Conservation (phyloP, 2,329 filamentous ascomycete genomes). For the Tolypocladium sp. region DNA sequence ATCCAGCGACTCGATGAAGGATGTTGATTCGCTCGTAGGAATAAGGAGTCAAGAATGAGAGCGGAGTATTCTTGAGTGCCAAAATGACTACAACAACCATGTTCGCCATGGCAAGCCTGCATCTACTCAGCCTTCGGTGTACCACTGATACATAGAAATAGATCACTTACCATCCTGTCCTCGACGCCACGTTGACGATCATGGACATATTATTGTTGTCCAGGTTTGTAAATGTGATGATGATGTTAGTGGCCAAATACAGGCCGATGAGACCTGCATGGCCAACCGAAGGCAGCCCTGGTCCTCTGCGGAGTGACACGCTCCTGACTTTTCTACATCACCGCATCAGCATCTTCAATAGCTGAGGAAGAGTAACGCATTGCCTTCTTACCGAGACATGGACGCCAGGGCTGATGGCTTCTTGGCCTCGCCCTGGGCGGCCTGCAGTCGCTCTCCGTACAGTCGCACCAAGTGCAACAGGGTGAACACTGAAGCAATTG, state of each 20-base stretch:
- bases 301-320: conserved; percentile 14
- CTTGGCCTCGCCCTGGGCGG: background rate
- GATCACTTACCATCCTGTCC: conserved; percentile 26
- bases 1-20: conserved; percentile 45
- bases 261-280: conserved; percentile 18
- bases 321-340: conserved; percentile 16
- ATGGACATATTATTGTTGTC: conserved; percentile 18
- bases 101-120: conserved; percentile 34
- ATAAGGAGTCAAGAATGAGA: conserved; percentile 41
- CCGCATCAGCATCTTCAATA: background rate
- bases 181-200: conserved; percentile 24
- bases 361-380: background rate
- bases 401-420: background rate
- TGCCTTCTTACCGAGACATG: conserved; percentile 2
- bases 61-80: conserved; percentile 48
- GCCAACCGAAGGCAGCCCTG: conserved; percentile 19
- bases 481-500: conserved; percentile 2
- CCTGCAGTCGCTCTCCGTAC: background rate
- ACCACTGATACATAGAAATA: background rate
- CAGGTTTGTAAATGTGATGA: conserved; percentile 22
- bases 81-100: conserved; percentile 43
- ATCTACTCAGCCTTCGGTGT: background rate
- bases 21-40: conserved; percentile 52
- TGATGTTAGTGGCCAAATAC: conserved; percentile 24
- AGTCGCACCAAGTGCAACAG: conserved; percentile 3